Base-by-base conservation (phyloP, 257 asterid species). In the Catharanthus roseus region DNA sequence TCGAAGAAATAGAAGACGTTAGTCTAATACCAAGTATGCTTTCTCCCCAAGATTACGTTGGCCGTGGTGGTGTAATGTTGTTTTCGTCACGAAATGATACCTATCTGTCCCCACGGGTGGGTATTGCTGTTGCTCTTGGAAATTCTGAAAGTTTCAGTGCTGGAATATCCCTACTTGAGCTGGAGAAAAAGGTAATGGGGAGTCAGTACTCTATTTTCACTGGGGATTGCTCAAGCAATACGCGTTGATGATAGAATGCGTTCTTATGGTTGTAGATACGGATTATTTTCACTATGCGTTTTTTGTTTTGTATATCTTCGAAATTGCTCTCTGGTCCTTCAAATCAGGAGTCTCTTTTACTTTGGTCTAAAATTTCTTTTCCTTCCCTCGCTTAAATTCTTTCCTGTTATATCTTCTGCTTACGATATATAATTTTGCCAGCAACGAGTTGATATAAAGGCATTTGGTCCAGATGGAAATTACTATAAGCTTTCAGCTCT, bases 11-110 rank as follows among this genome's bases (percentile, higher is more conserved):
- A 81, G 99, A 95, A 80, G 99, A 95, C 82, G 87, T 85, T 72
- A 89, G 90, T 88, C 96, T 97, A 50, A 79, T 74, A 75, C 97
- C 99, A 64, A 85, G 97, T 78, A 95, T 95, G 99, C 96, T 95
- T 74, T 95, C 99, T 74, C 99, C 99, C 23, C 99, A 95, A 84
- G 97, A 91, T 80, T 95, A 95, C 77, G 68, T 89, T 75, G 99
- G 97, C 47, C 92, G 97, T 42, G 96, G 99, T 78, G 97, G 97
- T 56, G 96, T 87, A 69, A 85, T 82, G 88, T 74, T 95, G 72
- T 95, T 95, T 72, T 95, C 97, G n/a, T 85, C 99, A 1, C 85
- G 95, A 56, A 95, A 95, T 82, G 99, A 95, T 80, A 69, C 82
- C 60, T 91, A 89, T 85, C 82, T 89, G 72, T 95, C 99, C 66